Evolutionary conservation across 1,139 yeast genomes (phyloP).

Genomic region (Suhomyces choctaworum): DNA sequence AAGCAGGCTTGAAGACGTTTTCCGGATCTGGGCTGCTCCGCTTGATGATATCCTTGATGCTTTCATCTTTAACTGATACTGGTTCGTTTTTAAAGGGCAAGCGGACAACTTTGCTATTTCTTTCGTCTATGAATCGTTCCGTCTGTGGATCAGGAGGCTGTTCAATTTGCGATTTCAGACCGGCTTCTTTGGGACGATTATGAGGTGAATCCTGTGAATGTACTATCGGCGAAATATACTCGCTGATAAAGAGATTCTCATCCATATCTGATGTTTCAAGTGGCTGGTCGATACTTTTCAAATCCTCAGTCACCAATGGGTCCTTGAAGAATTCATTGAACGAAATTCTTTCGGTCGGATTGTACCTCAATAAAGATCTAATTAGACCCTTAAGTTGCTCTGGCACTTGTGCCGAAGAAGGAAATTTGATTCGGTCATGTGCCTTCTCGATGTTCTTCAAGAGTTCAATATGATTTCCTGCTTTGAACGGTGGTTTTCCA

Average conservation of each 20-base stretch:
- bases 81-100: too few relatives aligned
- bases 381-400: slow-evolving; percentile 70
- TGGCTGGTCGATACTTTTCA: slow-evolving; percentile 52
- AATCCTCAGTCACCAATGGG: slow-evolving; percentile 49
- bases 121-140: not conserved
- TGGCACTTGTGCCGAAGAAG: slow-evolving; percentile 59
- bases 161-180: not conserved
- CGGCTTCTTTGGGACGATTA: slow-evolving; percentile 18
- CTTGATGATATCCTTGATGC: slow-evolving; percentile 44
- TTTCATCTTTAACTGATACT: slow-evolving; percentile 40
- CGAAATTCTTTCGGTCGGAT: slow-evolving; percentile 85
- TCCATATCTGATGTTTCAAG: slow-evolving; percentile 71
- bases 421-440: slow-evolving; percentile 75
- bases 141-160: not conserved
- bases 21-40: slow-evolving; percentile 48
- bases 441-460: slow-evolving; percentile 80
- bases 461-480: slow-evolving; percentile 87
- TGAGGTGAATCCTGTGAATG: slow-evolving; percentile 23
- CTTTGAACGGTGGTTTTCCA: slow-evolving; percentile 93
- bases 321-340: slow-evolving; percentile 83
- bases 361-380: slow-evolving; percentile 72
- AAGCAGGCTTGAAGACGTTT: slow-evolving; percentile 21
- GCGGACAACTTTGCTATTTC: too few relatives aligned
- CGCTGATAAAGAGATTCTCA: slow-evolving; percentile 80
- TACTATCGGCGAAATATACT: slow-evolving; percentile 60